Percentiles rank a stretch among this genome's conserved stretches.
Evolutionary conservation across 1,284 basidiomycete species (phyloP).

Genomic region (Vanrija sp.): DNA sequence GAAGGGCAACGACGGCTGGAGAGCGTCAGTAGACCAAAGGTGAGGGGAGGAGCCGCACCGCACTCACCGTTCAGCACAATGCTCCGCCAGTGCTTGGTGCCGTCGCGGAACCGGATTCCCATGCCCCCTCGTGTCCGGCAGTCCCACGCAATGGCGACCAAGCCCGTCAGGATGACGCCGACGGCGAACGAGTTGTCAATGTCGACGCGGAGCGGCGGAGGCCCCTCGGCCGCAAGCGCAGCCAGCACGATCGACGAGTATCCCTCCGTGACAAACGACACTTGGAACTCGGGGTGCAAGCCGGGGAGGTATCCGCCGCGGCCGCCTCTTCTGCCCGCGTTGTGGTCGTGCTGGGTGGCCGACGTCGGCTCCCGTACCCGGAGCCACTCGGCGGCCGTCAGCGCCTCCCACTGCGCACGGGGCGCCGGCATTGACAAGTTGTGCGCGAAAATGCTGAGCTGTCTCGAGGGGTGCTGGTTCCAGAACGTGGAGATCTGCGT

Average conservation of each 20-base stretch:
- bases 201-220: slow-evolving; percentile 26
- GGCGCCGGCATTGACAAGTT: slow-evolving; percentile 34
- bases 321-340: neutral
- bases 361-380: slow-evolving; percentile 7
- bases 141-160: slow-evolving; percentile 41
- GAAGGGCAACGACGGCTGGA: slow-evolving; percentile 34
- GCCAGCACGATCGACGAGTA: slow-evolving; percentile 29
- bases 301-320: slow-evolving; percentile 26
- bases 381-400: slow-evolving; percentile 31
- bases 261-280: slow-evolving; percentile 29
- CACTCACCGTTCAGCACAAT: slow-evolving; percentile 25
- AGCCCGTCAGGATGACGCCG: slow-evolving; percentile 32
- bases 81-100: slow-evolving; percentile 37
- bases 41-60: slow-evolving; percentile 18
- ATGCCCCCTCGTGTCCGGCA: slow-evolving; percentile 39
- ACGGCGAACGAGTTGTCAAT: slow-evolving; percentile 29
- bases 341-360: neutral
- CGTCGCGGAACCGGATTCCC: slow-evolving; percentile 39
- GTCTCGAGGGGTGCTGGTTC: slow-evolving; percentile 39
- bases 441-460: slow-evolving; percentile 43
- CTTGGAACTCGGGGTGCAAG: slow-evolving; percentile 40
- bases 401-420: slow-evolving; percentile 34
- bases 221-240: slow-evolving; percentile 25
- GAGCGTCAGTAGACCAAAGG: neutral
- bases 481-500: slow-evolving; percentile 42